Evolutionary conservation across 2,329 filamentous ascomycete species (phyloP).

Genomic region (Cladosporium sp.): DNA sequence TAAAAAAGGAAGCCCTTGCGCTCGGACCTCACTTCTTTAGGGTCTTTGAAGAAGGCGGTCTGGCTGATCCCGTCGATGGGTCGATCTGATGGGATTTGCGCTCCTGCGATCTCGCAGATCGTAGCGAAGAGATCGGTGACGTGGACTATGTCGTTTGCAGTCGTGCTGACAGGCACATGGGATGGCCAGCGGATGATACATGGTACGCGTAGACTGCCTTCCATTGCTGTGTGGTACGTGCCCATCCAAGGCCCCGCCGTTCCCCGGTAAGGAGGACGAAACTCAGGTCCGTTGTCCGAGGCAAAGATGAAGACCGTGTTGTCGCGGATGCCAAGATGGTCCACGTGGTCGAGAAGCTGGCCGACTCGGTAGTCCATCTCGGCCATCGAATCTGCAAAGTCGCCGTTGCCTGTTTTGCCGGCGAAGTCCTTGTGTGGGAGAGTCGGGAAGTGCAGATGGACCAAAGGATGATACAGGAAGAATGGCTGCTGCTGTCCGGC

Average conservation of each 20-base stretch:
- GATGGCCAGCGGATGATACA: neutral
- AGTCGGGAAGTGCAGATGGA: slow-evolving; percentile 12
- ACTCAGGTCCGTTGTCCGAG: neutral
- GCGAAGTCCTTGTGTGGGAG: neutral
- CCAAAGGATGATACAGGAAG: slow-evolving; percentile 13
- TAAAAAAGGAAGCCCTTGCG: slow-evolving; percentile 13
- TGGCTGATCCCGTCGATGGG: slow-evolving; percentile 11
- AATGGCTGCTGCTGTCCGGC: neutral
- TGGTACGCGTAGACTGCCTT: neutral
- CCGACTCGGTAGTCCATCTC: neutral
- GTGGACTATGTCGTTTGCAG: neutral
- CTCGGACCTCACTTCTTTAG: neutral
- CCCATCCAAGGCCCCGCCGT: neutral
- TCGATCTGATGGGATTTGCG: neutral
- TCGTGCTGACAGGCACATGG: neutral
- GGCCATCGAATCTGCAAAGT: neutral
- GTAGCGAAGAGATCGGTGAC: neutral
- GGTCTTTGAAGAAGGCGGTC: slow-evolving; percentile 1
- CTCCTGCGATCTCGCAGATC: slow-evolving; percentile 4
- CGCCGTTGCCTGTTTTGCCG: neutral
- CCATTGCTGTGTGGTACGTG: neutral
- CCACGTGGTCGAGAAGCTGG: neutral
- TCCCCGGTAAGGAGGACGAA: neutral
- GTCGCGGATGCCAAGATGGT: neutral
- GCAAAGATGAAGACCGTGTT: neutral